These are phyloP conservation scores for Phytophthora multivora DNA, from an alignment of 352 stramenopile genomes.

Conservation along the genomic window DNA sequence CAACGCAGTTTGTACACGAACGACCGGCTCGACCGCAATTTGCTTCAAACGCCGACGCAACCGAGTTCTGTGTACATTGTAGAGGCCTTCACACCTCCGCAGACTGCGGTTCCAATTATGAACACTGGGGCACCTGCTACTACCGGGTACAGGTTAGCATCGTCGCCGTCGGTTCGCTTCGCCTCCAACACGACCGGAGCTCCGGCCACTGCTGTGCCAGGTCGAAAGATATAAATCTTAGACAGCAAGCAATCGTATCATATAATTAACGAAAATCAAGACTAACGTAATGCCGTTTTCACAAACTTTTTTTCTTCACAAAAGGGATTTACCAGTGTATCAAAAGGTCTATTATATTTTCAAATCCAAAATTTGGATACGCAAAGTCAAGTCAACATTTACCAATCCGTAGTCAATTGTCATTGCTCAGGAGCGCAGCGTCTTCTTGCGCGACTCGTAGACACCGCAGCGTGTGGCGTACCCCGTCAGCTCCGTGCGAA, in stretches of 20 bases:
- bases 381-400: not conserved
- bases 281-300: conserved; percentile 22
- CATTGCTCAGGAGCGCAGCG: not conserved
- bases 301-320: not conserved
- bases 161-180: conserved; percentile 22
- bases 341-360: too few relatives aligned
- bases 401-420: not conserved
- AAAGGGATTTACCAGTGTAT: too few relatives aligned
- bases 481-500: conserved; percentile 26
- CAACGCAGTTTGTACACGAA: conserved; percentile 49
- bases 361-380: too few relatives aligned
- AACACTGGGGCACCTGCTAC: conserved; percentile 18
- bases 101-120: conserved; percentile 15
- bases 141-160: conserved; percentile 30
- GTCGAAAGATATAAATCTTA: conserved; percentile 24
- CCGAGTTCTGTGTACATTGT: conserved; percentile 35
- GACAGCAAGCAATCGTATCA: conserved; percentile 19
- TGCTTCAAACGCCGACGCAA: conserved; percentile 40
- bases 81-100: conserved; percentile 25
- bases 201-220: conserved; percentile 9
- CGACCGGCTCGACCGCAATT: conserved; percentile 41
- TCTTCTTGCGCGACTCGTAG: conserved; percentile 26
- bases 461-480: conserved; percentile 28
- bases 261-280: conserved; percentile 31
- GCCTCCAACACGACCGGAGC: conserved; percentile 27